Evolutionary conservation across 1,284 basidiomycete genomes (phyloP).

Genomic region (Amylostereum chailletii): DNA sequence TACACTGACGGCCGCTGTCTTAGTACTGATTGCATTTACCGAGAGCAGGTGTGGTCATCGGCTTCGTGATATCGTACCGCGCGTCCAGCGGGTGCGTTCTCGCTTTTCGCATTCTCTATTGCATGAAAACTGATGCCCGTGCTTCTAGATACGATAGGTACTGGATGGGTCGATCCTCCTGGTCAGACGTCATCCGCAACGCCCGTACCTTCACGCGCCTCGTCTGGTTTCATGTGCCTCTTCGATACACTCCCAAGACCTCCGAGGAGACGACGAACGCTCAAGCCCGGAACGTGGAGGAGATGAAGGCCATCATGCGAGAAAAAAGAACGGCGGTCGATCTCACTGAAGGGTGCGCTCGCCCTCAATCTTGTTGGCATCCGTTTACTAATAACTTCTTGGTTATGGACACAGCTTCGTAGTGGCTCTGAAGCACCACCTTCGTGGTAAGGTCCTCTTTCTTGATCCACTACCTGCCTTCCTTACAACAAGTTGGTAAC

Average conservation of each 20-base stretch:
- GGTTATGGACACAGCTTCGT: conserved; percentile 30
- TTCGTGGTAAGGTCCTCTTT: conserved; percentile 32
- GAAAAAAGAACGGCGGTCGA: conserved; percentile 56
- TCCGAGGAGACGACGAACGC: conserved; percentile 17
- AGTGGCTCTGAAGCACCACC: conserved; percentile 54
- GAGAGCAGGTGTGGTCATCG: conserved; percentile 53
- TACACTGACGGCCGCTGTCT: too few species aligned
- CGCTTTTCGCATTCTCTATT: neutral
- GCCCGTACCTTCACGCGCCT: conserved; percentile 41
- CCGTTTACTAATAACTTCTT: too few species aligned
- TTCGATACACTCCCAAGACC: conserved; percentile 29
- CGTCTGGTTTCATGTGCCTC: conserved; percentile 58
- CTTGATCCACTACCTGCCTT: too few species aligned
- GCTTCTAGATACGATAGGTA: conserved; percentile 45
- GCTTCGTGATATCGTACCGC: conserved; percentile 63
- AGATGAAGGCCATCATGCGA: conserved; percentile 41
- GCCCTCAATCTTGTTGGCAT: too few species aligned
- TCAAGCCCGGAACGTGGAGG: conserved; percentile 20
- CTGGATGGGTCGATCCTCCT: conserved; percentile 51
- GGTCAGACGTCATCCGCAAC: conserved; percentile 50
- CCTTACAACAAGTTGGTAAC: neutral
- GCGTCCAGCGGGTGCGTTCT: conserved; percentile 44
- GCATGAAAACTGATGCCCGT: neutral
- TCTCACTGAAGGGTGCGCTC: conserved; percentile 41
- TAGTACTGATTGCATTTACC: too few species aligned